Evolutionary conservation across 441 rosid species (phyloP).

Genomic region (Breynia disticha): DNA sequence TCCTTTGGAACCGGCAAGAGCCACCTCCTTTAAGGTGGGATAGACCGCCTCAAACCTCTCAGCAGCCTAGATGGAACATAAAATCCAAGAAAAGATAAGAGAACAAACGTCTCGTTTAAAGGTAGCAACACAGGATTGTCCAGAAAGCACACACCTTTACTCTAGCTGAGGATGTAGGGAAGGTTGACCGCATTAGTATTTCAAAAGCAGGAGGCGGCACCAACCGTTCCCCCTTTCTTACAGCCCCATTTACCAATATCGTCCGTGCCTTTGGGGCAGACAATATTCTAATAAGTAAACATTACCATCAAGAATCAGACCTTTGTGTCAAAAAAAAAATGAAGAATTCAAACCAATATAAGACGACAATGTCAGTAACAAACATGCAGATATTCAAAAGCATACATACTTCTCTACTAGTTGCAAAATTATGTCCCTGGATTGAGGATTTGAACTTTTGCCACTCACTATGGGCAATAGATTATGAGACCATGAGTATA

Average conservation of each 20-base stretch:
- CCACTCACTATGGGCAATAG: slow-evolving; percentile 49
- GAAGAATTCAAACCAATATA: slow-evolving; percentile 8
- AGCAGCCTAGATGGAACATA: slow-evolving; percentile 48
- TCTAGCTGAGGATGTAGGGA: slow-evolving; percentile 66
- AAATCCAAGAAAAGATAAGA: slow-evolving; percentile 15
- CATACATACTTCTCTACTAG: slow-evolving; percentile 52
- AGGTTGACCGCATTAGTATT: slow-evolving; percentile 52
- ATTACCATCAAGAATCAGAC: neutral
- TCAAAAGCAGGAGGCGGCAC: slow-evolving; percentile 75
- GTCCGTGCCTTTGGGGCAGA: slow-evolving; percentile 62
- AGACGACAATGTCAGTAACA: neutral
- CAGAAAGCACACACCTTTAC: slow-evolving; percentile 46
- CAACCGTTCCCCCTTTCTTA: slow-evolving; percentile 81
- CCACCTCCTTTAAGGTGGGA: slow-evolving; percentile 67
- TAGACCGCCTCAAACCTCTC: slow-evolving; percentile 79
- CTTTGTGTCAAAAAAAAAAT: neutral
- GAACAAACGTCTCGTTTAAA: slow-evolving; percentile 2
- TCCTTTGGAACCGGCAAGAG: slow-evolving; percentile 69
- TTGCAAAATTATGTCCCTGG: slow-evolving; percentile 75
- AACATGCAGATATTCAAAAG: neutral
- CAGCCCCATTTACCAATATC: slow-evolving; percentile 67
- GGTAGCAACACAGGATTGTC: slow-evolving; percentile 4
- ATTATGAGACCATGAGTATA: slow-evolving; percentile 58
- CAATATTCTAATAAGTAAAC: slow-evolving; percentile 40
- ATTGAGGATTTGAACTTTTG: slow-evolving; percentile 60